A percentile compares a stretch with the other conserved stretches of the same genome.
Evolutionary conservation across 768 basidiomycete species (phyloP).

Genomic region (Rhizopogon roseolus): DNA sequence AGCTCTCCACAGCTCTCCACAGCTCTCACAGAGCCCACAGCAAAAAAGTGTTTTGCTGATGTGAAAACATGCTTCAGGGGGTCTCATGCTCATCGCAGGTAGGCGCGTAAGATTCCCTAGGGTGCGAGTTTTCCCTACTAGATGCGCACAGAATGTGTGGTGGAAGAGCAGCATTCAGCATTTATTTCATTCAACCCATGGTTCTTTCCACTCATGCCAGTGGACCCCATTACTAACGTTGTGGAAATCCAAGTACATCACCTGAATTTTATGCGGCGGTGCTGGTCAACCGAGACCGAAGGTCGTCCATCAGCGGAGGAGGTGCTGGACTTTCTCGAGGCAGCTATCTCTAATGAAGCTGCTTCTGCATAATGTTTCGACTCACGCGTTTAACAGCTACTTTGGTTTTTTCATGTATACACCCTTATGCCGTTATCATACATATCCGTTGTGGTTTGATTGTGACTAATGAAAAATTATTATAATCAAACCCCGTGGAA

Average conservation of each 20-base stretch:
- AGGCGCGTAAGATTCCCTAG: no score
- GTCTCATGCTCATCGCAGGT: neutral
- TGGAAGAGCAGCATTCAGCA: neutral
- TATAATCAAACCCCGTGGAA: no score
- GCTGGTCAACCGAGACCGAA: slow-evolving; percentile 25
- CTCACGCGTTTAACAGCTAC: no score
- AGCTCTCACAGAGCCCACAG: no score
- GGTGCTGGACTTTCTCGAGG: neutral
- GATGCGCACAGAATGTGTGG: neutral
- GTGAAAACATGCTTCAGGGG: neutral
- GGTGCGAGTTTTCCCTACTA: neutral
- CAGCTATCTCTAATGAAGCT: neutral
- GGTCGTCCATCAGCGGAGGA: slow-evolving; percentile 3
- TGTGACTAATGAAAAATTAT: no score
- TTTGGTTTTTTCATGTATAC: no score
- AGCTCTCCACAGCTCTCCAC: no score
- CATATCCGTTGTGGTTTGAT: no score
- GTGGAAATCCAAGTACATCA: slow-evolving; percentile 31
- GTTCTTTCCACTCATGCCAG: neutral
- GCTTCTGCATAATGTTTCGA: no score
- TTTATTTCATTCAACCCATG: neutral
- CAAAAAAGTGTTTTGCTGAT: no score
- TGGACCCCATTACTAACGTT: slow-evolving; percentile 8
- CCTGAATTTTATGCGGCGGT: slow-evolving; percentile 37
- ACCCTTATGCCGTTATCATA: no score